These are phyloP conservation scores for Pleurotus djamor DNA, from an alignment of 768 basidiomycete genomes.

Conservation along the genomic window DNA sequence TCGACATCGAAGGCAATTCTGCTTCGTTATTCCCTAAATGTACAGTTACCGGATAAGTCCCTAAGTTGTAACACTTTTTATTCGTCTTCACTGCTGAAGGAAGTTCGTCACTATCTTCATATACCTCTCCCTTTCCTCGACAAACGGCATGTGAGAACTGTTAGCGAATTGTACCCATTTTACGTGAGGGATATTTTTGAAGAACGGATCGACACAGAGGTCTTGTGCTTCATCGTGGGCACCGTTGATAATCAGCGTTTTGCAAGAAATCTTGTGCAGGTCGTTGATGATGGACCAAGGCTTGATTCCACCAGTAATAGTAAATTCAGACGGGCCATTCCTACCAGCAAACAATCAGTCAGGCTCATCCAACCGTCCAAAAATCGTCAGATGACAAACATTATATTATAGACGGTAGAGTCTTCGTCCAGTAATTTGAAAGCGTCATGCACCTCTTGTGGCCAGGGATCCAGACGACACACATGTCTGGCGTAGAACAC, in stretches of 20 bases:
- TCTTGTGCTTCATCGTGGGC: constrained; percentile 39
- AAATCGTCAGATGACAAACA: constrained; percentile 27
- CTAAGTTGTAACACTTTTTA: not conserved
- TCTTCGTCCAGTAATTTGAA: constrained; percentile 37
- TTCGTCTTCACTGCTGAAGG: constrained; percentile 14
- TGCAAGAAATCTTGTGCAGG: constrained; percentile 35
- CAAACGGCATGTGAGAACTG: constrained; percentile 39
- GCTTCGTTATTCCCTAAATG: constrained; percentile 42
- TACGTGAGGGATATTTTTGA: constrained; percentile 33
- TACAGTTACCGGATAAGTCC: constrained; percentile 18
- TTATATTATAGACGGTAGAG: constrained; percentile 43
- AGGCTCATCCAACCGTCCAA: not conserved
- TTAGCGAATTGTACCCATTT: constrained; percentile 44
- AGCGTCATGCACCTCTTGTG: constrained; percentile 29
- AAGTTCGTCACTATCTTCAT: constrained; percentile 30
- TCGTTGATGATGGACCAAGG: constrained; percentile 43
- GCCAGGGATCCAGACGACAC: constrained; percentile 44
- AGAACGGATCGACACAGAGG: constrained; percentile 30
- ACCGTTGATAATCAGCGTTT: constrained; percentile 41
- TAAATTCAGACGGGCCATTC: constrained; percentile 38
- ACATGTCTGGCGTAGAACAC: constrained; percentile 40
- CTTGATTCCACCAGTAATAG: constrained; percentile 36
- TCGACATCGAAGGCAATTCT: constrained; percentile 42
- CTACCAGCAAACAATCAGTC: constrained; percentile 15
- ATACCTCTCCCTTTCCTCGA: constrained; percentile 37